Conservation (phyloP, 306 rosid genomes). For the Vicia faba region DNA sequence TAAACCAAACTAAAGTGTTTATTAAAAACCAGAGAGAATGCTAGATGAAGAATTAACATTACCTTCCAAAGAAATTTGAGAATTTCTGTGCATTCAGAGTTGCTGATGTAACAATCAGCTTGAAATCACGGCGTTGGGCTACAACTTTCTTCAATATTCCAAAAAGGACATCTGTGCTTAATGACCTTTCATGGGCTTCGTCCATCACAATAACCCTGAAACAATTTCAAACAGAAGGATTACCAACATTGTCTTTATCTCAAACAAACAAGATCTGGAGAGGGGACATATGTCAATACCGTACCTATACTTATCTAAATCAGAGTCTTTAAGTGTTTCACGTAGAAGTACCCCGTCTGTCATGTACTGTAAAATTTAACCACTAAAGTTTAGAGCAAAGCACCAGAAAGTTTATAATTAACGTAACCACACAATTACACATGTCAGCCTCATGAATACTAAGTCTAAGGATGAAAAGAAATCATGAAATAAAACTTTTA, state of each 20-base stretch:
- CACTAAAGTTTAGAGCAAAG: conserved; percentile 37
- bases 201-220: conserved; percentile 96
- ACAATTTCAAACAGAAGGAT: conserved; percentile 34
- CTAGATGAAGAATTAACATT: conserved; percentile 31
- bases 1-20: conserved; percentile 26
- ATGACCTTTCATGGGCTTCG: conserved; percentile 97
- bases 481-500: conserved; percentile 15
- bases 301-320: conserved; percentile 93
- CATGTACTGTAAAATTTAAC: conserved; percentile 78
- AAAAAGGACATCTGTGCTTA: conserved; percentile 90
- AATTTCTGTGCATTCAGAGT: conserved; percentile 92
- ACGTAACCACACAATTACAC: not conserved
- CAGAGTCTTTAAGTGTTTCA: conserved; percentile 95
- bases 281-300: conserved; percentile 26
- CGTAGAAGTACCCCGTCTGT: conserved; percentile 98
- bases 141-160: conserved; percentile 96
- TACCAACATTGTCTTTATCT: conserved; percentile 25
- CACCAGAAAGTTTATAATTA: conserved; percentile 5
- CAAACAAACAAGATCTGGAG: conserved; percentile 22
- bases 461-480: not conserved
- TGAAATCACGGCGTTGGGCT: conserved; percentile 93
- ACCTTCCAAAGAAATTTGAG: conserved; percentile 97
- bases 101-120: conserved; percentile 95
- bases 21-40: conserved; percentile 1
- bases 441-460: conserved; percentile 17